Base-by-base conservation (phyloP, 805 yeast species). In the Ogataea nonfermentans region DNA sequence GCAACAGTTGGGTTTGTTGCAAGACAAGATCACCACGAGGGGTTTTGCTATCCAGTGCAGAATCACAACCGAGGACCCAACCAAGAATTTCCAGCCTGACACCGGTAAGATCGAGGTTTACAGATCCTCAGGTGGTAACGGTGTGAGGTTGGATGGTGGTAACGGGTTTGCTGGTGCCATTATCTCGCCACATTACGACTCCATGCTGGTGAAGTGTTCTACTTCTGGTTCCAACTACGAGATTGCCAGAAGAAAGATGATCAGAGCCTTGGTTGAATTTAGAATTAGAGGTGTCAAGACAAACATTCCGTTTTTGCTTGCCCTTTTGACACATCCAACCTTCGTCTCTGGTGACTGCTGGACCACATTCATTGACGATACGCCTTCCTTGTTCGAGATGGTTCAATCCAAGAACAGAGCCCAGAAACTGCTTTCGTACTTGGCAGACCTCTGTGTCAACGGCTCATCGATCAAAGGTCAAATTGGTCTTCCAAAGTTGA, bases 1-100 rank as follows among this genome's bases (percentile, higher is more conserved):
- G 55, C 83, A 79, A 53, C 95, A 93, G 62, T 74, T 93, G 55
- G 98, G 98, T 13, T 74, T 93, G 47, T 71, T 90, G 52, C 99
- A 93, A 70, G 96, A 91, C 66, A 84, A 84, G 61, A 88, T 93
- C 68, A 85, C 96, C 42, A 83, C 95, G 35, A 79, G 98, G 61
- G 99, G 99, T 14, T 91, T 90, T 61, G 98, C 99, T 26, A 93
- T 93, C 55, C 99, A 93, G 73, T 91, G 99, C 73, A 89, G 99
- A 74, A 93, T 93, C 71, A 91, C 98, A 43, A 91, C 99, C 36
- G 99, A 93, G 67, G 99, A 91, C 63, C 98, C 99, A 9, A 62
- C 95, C 37, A 90, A 90, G 71, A 87, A 84, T 62, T 91, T 91
- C 81, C 97, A 87, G 68, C 99, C 99, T 11, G 99, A 91, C 63